Evolutionary conservation across 495 filamentous ascomycete species (phyloP), one percentile per base, ranked within the genome.

Genomic region (Xylaria telfairii): DNA sequence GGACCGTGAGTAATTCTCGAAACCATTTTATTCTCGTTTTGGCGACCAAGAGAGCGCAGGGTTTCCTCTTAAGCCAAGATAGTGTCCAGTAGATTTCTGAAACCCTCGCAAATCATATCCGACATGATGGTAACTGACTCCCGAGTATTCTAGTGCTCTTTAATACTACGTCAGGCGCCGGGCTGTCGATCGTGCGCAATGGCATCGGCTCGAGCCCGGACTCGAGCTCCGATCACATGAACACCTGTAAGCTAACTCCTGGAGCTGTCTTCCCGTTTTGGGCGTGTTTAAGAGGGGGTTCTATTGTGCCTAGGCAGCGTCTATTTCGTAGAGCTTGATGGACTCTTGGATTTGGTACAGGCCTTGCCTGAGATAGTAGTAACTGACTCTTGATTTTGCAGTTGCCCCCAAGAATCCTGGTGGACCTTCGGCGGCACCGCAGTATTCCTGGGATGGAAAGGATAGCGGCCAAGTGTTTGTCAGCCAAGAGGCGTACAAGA

Each of bases 181-280:
- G 86, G 3, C 78, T 90, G 63, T 81, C 82, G 28, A 88, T 90
- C 71, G 70, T 90, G 47, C 85, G 87, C 9, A 87, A 86, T 69
- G 84, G 87, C 26, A 86, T 90, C 73, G 87, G 87, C 10, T 87
- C 85, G 0, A 81, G 78, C 59, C 79, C 81, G 3, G 80, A 82
- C 74, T 79, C 76, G 56, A 74, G 74, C 53, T 78, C 74, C 32
- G 85, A 87, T 74, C 79, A 82, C 59, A 66, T 66, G 64, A 66
- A 66, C 13, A 66, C 64, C 12, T 66, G 64, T 54, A 10, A 53
- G 64, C 37, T n/a, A 3, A 32, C 9, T n/a, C 21, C 30, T 12
- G 1, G 7, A 3, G 1, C 8, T 0, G 4, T 28, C 10, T 34
- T 10, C 4, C 28, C 15, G 17, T 13, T 28, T n/a, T n/a, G n/a